Evolutionary conservation across 1,284 basidiomycete genomes (phyloP).

Genomic region (Cryptococcus hybrid): DNA sequence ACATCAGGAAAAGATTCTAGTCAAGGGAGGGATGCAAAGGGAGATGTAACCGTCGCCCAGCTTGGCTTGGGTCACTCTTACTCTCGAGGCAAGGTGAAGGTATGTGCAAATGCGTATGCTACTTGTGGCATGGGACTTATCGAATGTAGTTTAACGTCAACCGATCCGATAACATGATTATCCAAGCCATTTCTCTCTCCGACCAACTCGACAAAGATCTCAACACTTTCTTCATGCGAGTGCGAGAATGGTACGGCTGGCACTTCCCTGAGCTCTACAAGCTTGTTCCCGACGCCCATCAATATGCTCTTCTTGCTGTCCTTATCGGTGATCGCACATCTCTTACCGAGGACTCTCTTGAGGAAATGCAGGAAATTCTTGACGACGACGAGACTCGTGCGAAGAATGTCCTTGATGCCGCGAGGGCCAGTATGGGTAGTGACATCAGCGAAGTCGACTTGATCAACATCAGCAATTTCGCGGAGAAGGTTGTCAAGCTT

Average conservation of each 20-base stretch:
- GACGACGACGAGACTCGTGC: conserved; percentile 85
- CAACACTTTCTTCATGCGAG: conserved; percentile 97
- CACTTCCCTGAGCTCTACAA: conserved; percentile 98
- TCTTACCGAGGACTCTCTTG: conserved; percentile 63
- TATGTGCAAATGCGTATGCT: conserved; percentile 20
- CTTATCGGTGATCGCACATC: conserved; percentile 84
- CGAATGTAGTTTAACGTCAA: conserved; percentile 87
- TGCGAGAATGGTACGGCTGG: conserved; percentile 99
- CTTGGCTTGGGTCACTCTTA: conserved; percentile 97
- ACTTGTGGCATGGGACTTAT: background rate
- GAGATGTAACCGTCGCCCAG: conserved; percentile 89
- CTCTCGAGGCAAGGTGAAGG: conserved; percentile 94
- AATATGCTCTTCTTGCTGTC: conserved; percentile 84
- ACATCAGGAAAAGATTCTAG: conserved; percentile 85
- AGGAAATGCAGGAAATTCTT: conserved; percentile 76
- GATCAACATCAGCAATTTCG: conserved; percentile 94
- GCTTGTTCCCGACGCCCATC: conserved; percentile 91
- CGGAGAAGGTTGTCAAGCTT: conserved; percentile 84
- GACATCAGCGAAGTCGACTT: conserved; percentile 91
- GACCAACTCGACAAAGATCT: conserved; percentile 99
- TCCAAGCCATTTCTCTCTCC: conserved; percentile 96
- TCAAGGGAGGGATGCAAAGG: conserved; percentile 64
- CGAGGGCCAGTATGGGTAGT: conserved; percentile 92
- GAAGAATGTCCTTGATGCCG: conserved; percentile 92
- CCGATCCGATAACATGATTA: conserved; percentile 99